phyloP scores from a whole-genome alignment of 2,329 filamentous ascomycete genomes.

The Ramularia collo-cygni region DNA sequence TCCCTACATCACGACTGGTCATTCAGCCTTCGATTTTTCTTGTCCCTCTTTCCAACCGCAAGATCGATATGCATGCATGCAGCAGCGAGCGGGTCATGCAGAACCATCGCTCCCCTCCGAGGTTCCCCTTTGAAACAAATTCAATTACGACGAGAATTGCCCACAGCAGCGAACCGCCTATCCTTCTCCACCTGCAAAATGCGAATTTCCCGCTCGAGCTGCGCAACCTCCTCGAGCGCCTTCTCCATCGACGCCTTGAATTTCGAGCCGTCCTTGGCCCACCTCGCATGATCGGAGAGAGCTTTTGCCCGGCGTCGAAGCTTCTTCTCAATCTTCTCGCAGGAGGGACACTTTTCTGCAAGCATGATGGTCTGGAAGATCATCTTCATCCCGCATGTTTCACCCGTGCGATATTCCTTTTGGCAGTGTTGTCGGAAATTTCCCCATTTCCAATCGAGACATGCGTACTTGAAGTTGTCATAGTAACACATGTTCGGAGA shows the following conservation, averaged over 20 bases:
- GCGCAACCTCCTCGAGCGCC: slow-evolving; percentile 64
- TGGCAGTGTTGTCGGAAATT: slow-evolving; percentile 88
- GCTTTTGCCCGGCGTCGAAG: slow-evolving; percentile 67
- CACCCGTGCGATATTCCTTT: slow-evolving; percentile 89
- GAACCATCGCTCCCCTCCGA: no score
- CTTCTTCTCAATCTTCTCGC: slow-evolving; percentile 85
- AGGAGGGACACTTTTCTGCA: slow-evolving; percentile 67
- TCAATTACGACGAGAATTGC: slow-evolving; percentile 17
- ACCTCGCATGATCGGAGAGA: slow-evolving; percentile 65
- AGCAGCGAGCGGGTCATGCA: no score
- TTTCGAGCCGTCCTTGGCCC: slow-evolving; percentile 62
- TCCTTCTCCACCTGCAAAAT: slow-evolving; percentile 43
- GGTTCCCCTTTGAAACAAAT: not conserved
- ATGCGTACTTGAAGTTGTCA: slow-evolving; percentile 77
- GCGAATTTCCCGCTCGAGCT: slow-evolving; percentile 61
- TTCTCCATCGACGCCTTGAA: slow-evolving; percentile 57
- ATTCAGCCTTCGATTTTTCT: no score
- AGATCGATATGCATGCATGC: no score
- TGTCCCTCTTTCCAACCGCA: no score
- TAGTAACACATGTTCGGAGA: slow-evolving; percentile 96
- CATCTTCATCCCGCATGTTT: slow-evolving; percentile 93
- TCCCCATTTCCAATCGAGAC: slow-evolving; percentile 92
- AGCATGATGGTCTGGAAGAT: slow-evolving; percentile 66
- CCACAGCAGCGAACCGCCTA: slow-evolving; percentile 19
- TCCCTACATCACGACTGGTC: no score